phyloP scores from a whole-genome alignment of 2,329 filamentous ascomycete genomes.

The Colletotrichum paranaense region DNA sequence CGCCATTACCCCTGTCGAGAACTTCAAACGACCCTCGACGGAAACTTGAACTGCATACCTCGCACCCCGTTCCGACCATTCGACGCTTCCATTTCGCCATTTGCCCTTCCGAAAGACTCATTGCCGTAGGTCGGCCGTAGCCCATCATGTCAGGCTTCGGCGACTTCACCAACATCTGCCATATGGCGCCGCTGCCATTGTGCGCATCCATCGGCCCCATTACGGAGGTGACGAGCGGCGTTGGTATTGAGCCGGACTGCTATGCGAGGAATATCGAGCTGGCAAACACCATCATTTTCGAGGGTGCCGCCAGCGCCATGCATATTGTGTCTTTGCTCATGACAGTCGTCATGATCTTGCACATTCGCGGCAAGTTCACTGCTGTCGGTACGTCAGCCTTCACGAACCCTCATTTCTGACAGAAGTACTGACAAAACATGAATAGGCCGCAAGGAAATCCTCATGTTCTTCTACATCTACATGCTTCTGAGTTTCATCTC shows the following conservation, averaged over 20 bases:
- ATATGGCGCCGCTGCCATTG: constrained; percentile 84
- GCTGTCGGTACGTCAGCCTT: constrained; percentile 79
- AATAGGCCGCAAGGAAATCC: constrained; percentile 73
- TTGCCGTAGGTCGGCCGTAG: constrained; percentile 21
- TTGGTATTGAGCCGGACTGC: constrained; percentile 89
- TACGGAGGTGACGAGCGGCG: constrained; percentile 72
- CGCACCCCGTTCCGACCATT: neutral
- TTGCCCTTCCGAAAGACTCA: neutral
- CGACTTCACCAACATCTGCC: constrained; percentile 89
- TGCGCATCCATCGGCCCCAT: constrained; percentile 87
- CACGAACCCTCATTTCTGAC: neutral
- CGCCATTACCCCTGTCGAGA: constrained; percentile 1
- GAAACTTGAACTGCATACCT: neutral
- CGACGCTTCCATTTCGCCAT: neutral
- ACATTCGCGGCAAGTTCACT: constrained; percentile 97
- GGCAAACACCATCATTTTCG: constrained; percentile 98
- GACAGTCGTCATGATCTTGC: constrained; percentile 97
- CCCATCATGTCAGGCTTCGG: constrained; percentile 83
- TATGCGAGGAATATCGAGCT: constrained; percentile 95
- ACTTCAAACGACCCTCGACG: neutral
- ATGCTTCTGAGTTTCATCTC: constrained; percentile 90
- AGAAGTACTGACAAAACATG: neutral
- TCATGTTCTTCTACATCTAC: constrained; percentile 97
- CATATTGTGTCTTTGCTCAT: constrained; percentile 92
- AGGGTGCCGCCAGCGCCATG: constrained; percentile 89